These are phyloP conservation scores for Exophiala sp. DNA, from an alignment of 2,329 filamentous ascomycete genomes.

Conservation along the genomic window DNA sequence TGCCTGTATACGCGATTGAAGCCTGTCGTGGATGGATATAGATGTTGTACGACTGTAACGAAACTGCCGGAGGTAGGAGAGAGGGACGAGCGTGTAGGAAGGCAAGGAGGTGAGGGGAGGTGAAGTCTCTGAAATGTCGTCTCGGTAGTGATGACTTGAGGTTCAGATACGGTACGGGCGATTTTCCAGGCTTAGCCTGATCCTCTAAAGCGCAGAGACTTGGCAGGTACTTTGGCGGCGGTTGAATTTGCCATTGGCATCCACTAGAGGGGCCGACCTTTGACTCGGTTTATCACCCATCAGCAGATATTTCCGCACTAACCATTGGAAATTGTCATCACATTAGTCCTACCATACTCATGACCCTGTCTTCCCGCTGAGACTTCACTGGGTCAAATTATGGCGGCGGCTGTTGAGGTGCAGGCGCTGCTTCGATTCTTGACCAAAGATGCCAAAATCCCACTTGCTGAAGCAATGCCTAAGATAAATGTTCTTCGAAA, in stretches of 20 bases:
- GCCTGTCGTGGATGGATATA: not conserved
- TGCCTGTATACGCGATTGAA: not conserved
- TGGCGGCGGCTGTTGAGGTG: slow-evolving; percentile 33
- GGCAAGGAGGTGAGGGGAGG: not conserved
- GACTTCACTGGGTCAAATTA: not conserved
- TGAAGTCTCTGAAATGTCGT: no score
- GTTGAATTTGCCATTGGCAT: no score
- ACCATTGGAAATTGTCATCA: no score
- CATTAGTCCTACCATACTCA: not conserved
- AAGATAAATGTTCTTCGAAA: slow-evolving; percentile 55
- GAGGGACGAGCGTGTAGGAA: not conserved
- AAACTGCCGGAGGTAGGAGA: not conserved
- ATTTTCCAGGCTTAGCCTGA: no score
- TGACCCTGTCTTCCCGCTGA: not conserved
- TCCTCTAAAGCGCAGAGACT: no score
- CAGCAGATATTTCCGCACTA: no score
- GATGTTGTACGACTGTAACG: not conserved
- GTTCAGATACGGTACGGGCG: no score
- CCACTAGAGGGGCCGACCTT: no score
- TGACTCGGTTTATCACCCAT: no score
- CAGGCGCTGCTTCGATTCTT: slow-evolving; percentile 55
- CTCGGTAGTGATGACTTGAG: no score
- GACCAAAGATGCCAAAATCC: slow-evolving; percentile 55
- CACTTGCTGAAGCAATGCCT: slow-evolving; percentile 52
- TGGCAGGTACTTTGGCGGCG: no score